phyloP scores from a whole-genome alignment of 768 basidiomycete species.

The Pleurotus ostreatus region DNA sequence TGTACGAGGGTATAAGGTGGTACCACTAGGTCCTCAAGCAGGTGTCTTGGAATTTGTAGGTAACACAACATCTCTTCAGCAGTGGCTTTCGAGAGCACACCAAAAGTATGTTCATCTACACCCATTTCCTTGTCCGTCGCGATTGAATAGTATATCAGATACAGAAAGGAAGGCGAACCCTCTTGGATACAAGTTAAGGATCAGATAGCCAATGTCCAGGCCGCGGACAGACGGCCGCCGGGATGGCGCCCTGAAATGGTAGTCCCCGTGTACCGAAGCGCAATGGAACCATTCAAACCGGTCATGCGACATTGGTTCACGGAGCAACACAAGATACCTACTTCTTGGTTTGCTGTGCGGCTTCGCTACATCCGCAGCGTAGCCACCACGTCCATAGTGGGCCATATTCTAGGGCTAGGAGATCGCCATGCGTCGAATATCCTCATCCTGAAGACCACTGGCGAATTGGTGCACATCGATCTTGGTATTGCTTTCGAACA shows the following conservation, averaged over 20 bases:
- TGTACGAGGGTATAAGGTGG: slow-evolving; percentile 84
- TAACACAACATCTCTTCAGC: slow-evolving; percentile 62
- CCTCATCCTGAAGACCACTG: slow-evolving; percentile 74
- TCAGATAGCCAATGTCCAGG: no score
- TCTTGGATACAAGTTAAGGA: no score
- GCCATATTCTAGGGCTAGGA: slow-evolving; percentile 87
- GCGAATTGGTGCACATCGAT: slow-evolving; percentile 94
- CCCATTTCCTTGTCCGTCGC: no score
- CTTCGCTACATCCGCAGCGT: slow-evolving; percentile 89
- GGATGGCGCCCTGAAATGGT: slow-evolving; percentile 2
- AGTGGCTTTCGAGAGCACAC: slow-evolving; percentile 67
- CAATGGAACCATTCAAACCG: slow-evolving; percentile 56
- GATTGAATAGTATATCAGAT: no score
- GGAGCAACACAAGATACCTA: slow-evolving; percentile 82
- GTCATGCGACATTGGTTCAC: slow-evolving; percentile 96
- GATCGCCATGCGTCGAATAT: slow-evolving; percentile 94
- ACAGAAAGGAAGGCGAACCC: no score
- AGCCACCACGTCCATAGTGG: slow-evolving; percentile 91
- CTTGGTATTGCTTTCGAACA: slow-evolving; percentile 96
- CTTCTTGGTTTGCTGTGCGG: slow-evolving; percentile 89
- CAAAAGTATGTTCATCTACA: slow-evolving; percentile 34
- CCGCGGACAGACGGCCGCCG: background rate
- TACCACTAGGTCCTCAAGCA: slow-evolving; percentile 76
- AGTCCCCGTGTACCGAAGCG: slow-evolving; percentile 26
- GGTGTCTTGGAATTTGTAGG: slow-evolving; percentile 91